Evolutionary conservation across 2,329 filamentous ascomycete genomes (phyloP).

Genomic region (Fusarium stilboides): DNA sequence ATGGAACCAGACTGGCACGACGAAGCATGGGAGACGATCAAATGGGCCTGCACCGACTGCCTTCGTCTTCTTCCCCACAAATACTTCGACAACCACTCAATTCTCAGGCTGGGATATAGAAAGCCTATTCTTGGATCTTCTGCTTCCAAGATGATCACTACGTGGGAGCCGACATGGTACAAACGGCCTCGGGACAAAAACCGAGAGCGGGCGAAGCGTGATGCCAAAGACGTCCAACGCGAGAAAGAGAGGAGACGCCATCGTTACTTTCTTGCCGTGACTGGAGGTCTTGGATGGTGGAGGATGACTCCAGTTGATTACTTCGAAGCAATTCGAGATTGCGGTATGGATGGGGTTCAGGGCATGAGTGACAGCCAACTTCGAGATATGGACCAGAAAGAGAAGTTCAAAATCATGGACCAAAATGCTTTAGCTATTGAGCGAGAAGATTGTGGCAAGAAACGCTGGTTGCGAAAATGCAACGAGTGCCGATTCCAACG

Average conservation of each 20-base stretch:
- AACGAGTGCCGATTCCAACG: conserved; percentile 28
- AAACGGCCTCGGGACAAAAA: background rate
- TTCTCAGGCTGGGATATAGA: conserved; percentile 17
- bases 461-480: conserved; percentile 17
- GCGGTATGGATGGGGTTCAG: background rate
- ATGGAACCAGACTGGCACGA: conserved; percentile 2
- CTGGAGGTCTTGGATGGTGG: background rate
- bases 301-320: fast-evolving
- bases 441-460: conserved; percentile 8
- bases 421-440: background rate
- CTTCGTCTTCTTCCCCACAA: conserved; percentile 29
- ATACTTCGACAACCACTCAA: conserved; percentile 26
- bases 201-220: background rate
- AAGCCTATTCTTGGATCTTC: conserved; percentile 28
- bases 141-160: background rate
- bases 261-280: conserved; percentile 16
- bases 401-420: background rate
- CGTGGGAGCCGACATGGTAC: conserved; percentile 12
- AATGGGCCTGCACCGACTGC: conserved; percentile 35
- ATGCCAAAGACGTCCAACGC: background rate
- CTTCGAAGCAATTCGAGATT: background rate
- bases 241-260: background rate
- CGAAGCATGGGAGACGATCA: conserved; percentile 14
- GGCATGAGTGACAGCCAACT: background rate
- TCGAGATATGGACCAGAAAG: background rate